Evolutionary conservation across 2,329 filamentous ascomycete genomes (phyloP).

Genomic region (Aspergillus udagawae): DNA sequence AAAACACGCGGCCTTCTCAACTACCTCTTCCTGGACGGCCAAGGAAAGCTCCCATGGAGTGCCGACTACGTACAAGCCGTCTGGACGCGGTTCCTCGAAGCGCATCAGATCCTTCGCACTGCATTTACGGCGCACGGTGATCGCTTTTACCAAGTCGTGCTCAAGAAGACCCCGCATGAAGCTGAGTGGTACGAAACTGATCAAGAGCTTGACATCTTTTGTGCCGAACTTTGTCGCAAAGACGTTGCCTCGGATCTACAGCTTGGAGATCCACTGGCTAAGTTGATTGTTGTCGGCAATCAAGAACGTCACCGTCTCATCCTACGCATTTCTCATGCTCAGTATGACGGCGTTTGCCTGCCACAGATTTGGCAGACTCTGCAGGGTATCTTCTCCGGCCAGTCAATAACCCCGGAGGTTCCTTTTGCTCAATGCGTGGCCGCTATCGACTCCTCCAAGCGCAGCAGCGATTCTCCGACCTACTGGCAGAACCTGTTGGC

Average conservation of each 20-base stretch:
- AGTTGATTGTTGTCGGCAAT: neutral
- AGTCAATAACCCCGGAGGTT: neutral
- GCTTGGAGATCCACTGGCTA: neutral
- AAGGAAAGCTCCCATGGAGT: conserved; percentile 2
- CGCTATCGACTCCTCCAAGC: neutral
- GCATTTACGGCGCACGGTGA: conserved; percentile 47
- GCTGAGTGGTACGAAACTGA: neutral
- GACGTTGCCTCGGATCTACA: neutral
- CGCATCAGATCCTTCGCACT: conserved; percentile 50
- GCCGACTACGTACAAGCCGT: neutral
- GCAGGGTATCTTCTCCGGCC: neutral
- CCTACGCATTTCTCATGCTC: conserved; percentile 25
- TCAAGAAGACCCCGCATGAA: conserved; percentile 10
- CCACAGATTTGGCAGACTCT: conserved; percentile 2
- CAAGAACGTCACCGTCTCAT: conserved; percentile 16
- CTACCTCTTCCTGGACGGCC: conserved; percentile 5
- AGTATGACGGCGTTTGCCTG: conserved; percentile 21
- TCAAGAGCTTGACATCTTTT: neutral
- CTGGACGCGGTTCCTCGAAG: neutral
- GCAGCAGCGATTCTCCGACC: neutral
- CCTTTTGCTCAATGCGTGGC: neutral
- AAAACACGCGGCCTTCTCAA: neutral
- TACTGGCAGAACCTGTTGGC: neutral
- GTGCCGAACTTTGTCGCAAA: neutral
- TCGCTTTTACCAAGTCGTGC: conserved; percentile 42